Percentiles rank a stretch among this genome's conserved stretches.
Evolutionary conservation across 805 yeast species (phyloP).

Genomic region (Wickerhamiella dianesei): DNA sequence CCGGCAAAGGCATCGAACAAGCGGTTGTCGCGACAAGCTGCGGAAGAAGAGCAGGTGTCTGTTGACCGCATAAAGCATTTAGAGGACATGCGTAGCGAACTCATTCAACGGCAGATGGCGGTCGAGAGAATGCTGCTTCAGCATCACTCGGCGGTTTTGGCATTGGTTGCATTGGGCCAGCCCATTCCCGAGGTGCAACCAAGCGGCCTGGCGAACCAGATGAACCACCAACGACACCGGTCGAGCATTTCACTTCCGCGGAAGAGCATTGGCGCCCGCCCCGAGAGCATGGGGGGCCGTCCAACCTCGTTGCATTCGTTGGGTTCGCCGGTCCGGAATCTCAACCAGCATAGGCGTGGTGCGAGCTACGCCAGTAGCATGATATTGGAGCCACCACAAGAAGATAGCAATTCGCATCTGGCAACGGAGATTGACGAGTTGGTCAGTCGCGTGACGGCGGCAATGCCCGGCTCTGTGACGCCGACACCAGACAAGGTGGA

Average conservation of each 20-base stretch:
- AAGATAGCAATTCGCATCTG: not conserved
- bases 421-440: conserved; percentile 11
- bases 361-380: not conserved
- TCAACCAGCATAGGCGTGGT: not conserved
- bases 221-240: not conserved
- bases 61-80: conserved; percentile 12
- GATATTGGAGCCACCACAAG: not conserved
- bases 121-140: conserved; percentile 13
- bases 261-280: not conserved
- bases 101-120: conserved; percentile 6
- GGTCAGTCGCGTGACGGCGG: conserved; percentile 7
- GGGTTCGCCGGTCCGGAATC: not conserved
- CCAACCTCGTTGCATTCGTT: not conserved
- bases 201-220: not conserved
- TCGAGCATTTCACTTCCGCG: not conserved
- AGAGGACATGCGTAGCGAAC: conserved; percentile 8
- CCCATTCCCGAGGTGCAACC: conserved; percentile 5
- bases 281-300: not conserved
- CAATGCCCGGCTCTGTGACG: conserved; percentile 8
- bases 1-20: conserved; percentile 6
- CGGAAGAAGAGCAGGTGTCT: conserved; percentile 16
- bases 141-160: conserved; percentile 20
- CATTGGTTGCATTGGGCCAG: conserved; percentile 11
- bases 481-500: conserved; percentile 13
- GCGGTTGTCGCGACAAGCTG: conserved; percentile 19